These are phyloP conservation scores for Globisporangium irregulare DNA, from an alignment of 352 stramenopile species.

Conservation along the genomic window DNA sequence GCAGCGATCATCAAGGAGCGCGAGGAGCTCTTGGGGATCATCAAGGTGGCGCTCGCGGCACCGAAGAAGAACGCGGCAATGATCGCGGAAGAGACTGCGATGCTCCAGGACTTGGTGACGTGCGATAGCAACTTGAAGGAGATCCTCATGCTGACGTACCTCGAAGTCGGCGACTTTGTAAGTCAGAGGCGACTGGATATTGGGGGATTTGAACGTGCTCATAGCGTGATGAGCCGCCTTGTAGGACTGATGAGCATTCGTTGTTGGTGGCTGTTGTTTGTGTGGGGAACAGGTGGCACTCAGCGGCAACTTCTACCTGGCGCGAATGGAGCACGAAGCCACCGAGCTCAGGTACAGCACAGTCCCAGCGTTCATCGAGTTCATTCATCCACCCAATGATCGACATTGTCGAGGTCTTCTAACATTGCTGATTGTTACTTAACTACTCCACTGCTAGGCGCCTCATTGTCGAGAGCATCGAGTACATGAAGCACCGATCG, in stretches of 20 bases:
- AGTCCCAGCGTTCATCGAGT: not conserved
- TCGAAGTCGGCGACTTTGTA: slow-evolving; percentile 78
- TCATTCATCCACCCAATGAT: not conserved
- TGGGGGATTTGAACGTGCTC: not conserved
- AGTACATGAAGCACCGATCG: slow-evolving; percentile 21
- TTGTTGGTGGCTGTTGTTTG: not conserved
- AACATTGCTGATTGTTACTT: not conserved
- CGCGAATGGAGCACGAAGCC: slow-evolving; percentile 60
- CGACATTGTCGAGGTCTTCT: not conserved
- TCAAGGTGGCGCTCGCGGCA: slow-evolving; percentile 24
- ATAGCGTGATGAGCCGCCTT: not conserved
- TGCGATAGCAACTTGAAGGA: slow-evolving; percentile 43
- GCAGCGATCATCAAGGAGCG: slow-evolving; percentile 50
- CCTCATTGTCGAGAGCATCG: slow-evolving; percentile 33
- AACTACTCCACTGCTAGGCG: slow-evolving; percentile 2
- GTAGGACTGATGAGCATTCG: not conserved
- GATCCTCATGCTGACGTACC: slow-evolving; percentile 54
- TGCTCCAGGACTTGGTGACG: slow-evolving; percentile 45
- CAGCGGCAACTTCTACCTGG: slow-evolving; percentile 63
- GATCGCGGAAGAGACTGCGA: slow-evolving; percentile 35
- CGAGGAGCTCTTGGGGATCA: slow-evolving; percentile 49
- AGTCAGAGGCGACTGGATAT: not conserved
- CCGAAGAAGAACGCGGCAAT: slow-evolving; percentile 27
- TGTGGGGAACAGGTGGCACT: slow-evolving; percentile 19
- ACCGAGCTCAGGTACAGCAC: slow-evolving; percentile 29